Base-by-base conservation (phyloP, 495 filamentous ascomycete genomes). In the Parathielavia hyrcaniae region DNA sequence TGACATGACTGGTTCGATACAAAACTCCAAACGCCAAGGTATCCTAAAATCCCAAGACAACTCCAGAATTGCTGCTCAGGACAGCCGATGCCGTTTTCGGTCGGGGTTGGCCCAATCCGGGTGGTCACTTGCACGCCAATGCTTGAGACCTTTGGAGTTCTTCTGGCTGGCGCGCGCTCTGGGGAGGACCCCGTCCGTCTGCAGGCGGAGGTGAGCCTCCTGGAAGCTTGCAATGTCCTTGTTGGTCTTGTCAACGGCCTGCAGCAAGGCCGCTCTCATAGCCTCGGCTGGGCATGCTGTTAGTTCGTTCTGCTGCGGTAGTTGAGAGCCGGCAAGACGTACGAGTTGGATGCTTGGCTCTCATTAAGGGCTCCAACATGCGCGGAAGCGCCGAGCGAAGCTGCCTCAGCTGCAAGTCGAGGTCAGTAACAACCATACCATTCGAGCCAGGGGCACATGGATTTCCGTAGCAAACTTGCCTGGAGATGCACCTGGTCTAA, bases 71-170 rank as follows among this genome's bases (percentile, higher is more conserved):
- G 40, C 16, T 57, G 9, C 12, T 39, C 35, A 39, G 30, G 56
- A 39, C 11, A 53, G 17, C 2, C 49, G 50, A n/a, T 17, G 19
- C n/a, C 55, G 54, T 8, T 63, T 63, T 17, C 26, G 47, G 13
- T 55, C 47, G 8, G 46, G 35, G 41, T 52, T 47, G 23, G 73
- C 64, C 78, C 78, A 81, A 39, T 77, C 71, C 0, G 78, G 77
- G 56, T 81, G 69, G 10, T 81, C 76, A 20, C 63, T 70, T 4
- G 74, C 68, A 20, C 66, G 67, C 79, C 80, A 83, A 32, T 73
- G 71, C 60, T 71, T 77, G 53, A 81, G 77, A 14, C 75, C 77
- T 45, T 70, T 69, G 0, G 76, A 73, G 46, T 77, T 75, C 50
- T 69, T 68, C 30, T 72, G 71, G 59, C 78, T 80, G 55, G 74